Conservation (phyloP, 768 basidiomycete species). For the Xerocomellus dryophilus region DNA sequence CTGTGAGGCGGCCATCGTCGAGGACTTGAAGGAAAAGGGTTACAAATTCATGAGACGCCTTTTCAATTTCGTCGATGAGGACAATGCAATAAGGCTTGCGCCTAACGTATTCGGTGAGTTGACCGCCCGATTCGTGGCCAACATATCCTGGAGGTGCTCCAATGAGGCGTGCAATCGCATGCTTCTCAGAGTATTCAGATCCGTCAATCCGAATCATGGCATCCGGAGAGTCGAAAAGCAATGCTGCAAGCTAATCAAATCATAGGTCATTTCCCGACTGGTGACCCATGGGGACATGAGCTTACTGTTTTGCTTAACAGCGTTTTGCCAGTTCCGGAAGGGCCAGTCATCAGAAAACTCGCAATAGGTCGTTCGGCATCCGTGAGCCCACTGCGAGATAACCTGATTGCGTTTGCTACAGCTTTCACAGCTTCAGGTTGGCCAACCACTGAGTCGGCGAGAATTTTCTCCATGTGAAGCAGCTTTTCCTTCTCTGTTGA, state of each 20-base stretch:
- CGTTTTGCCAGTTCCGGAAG: slow-evolving; percentile 89
- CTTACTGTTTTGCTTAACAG: slow-evolving; percentile 84
- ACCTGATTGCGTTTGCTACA: slow-evolving; percentile 88
- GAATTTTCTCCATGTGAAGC: slow-evolving; percentile 79
- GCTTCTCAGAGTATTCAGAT: slow-evolving; percentile 88
- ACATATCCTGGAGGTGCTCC: slow-evolving; percentile 84
- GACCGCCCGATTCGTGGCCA: slow-evolving; percentile 86
- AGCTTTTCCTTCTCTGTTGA: slow-evolving; percentile 91
- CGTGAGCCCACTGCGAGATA: slow-evolving; percentile 91
- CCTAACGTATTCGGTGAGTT: slow-evolving; percentile 90
- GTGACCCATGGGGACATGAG: neutral
- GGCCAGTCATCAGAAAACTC: slow-evolving; percentile 90
- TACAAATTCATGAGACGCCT: slow-evolving; percentile 75
- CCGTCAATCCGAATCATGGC: slow-evolving; percentile 93
- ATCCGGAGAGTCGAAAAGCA: slow-evolving; percentile 88
- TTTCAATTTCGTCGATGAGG: slow-evolving; percentile 88
- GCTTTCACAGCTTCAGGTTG: slow-evolving; percentile 90
- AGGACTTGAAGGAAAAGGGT: slow-evolving; percentile 80
- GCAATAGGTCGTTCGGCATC: slow-evolving; percentile 87
- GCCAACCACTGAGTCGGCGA: slow-evolving; percentile 77
- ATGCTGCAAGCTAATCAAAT: slow-evolving; percentile 64
- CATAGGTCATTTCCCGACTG: neutral
- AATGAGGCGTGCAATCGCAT: slow-evolving; percentile 69
- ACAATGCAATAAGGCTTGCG: slow-evolving; percentile 88
- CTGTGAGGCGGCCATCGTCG: slow-evolving; percentile 89